Evolutionary conservation across 192 early-diverging fungal species (phyloP), one percentile per base, ranked within the genome.

Genomic region (Lobosporangium transversale): DNA sequence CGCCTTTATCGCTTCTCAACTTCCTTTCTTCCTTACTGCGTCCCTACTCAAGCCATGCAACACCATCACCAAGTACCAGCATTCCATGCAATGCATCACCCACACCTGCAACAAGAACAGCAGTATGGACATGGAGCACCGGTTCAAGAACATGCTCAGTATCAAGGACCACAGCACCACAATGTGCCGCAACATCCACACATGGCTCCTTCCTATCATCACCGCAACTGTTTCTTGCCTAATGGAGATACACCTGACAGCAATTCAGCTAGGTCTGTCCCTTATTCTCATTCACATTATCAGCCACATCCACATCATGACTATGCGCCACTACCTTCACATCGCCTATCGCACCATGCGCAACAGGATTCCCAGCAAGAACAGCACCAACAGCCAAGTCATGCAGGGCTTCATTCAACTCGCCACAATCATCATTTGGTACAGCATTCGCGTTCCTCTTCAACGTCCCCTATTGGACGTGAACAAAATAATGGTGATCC

Each of bases 291-390:
- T 53, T 58, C 66, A 3, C 12, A 21, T 37, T 43, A 56, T 43
- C 66, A 68, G 4, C 37, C 66, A 11, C 66, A 68, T 47, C 17
- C 59, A 10, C 54, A 56, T 27, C 40, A 56, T n/a, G 56, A 56
- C 33, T 62, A 62, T 27, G 58, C 68, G 11, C 55, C 68, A 8
- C 58, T 59, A 33, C 68, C 56, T 2, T 55, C 67, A 15, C 67
- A 58, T 15, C 67, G 42, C 3, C 59, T 59, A 54, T 26, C 43
- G 18, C 45, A 24, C 21, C 21, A 21, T 1, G 42, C 30, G 30
- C 18, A 14, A 33, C 57, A 58, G 15, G 57, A 50, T 12, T 36
- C 31, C 17, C 47, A 45, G 30, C 43, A 4, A 9, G 44, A 61
- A 11, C 42, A 43, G n/a, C 53, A 32, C 26, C 61, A 62, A 7